phyloP scores from a whole-genome alignment of 306 rosid genomes.

The Cucurbita pepo region DNA sequence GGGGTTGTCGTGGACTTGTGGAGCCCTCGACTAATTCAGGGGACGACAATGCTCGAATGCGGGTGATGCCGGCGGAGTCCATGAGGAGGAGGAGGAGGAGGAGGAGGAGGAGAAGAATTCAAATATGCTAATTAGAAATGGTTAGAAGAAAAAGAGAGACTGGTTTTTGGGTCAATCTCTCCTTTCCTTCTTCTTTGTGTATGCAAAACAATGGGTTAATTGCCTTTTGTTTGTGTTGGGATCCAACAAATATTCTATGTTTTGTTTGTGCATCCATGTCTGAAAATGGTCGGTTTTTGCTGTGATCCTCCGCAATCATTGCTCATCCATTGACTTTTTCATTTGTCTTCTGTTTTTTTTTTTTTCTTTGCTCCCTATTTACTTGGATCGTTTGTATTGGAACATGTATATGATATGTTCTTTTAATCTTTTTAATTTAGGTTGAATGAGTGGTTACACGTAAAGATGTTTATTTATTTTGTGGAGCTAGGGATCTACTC shows the following conservation, averaged over 20 bases:
- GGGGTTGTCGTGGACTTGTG: slow-evolving; percentile 11
- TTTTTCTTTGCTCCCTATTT: background rate
- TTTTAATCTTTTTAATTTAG: too few species aligned
- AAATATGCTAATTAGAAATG: background rate
- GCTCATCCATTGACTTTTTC: slow-evolving; percentile 33
- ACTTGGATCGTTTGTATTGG: background rate
- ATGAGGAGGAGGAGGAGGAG: slow-evolving; percentile 5
- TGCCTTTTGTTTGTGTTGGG: background rate
- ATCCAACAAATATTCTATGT: slow-evolving; percentile 15
- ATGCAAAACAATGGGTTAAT: background rate
- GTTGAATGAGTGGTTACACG: too few species aligned
- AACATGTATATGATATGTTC: too few species aligned
- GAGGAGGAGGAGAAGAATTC: background rate
- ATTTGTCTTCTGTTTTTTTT: slow-evolving; percentile 10
- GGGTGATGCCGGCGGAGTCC: slow-evolving; percentile 17
- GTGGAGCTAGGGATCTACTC: too few species aligned
- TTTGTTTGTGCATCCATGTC: slow-evolving; percentile 15
- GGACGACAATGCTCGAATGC: slow-evolving; percentile 35
- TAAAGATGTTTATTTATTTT: too few species aligned
- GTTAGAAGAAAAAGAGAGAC: slow-evolving; percentile 43
- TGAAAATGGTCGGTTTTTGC: slow-evolving; percentile 20
- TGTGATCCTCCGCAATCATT: slow-evolving; percentile 41
- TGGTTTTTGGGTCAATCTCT: slow-evolving; percentile 17
- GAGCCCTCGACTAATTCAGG: slow-evolving; percentile 30
- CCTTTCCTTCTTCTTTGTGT: slow-evolving; percentile 12